These are phyloP conservation scores for Fusarium sambucinum DNA, from an alignment of 2,329 filamentous ascomycete species.

Conservation along the genomic window DNA sequence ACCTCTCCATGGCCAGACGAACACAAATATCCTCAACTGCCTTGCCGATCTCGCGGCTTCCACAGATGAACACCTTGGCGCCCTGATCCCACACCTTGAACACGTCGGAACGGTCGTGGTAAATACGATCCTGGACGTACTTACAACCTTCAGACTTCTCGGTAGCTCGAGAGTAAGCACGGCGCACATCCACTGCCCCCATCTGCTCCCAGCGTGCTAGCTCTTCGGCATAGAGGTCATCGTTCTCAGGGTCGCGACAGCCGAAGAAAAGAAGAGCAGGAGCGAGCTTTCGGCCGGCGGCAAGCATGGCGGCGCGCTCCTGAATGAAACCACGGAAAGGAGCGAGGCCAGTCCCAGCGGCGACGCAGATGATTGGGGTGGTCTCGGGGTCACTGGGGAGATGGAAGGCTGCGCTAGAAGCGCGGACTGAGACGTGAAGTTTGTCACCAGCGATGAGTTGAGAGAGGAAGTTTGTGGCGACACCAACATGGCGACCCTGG, in stretches of 20 bases:
- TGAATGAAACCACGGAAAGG: constrained; percentile 74
- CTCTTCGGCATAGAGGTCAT: constrained; percentile 71
- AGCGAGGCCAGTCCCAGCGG: constrained; percentile 68
- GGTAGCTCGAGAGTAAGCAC: constrained; percentile 63
- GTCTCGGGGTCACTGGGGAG: constrained; percentile 60
- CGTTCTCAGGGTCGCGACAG: constrained; percentile 66
- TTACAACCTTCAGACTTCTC: constrained; percentile 61
- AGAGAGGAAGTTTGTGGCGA: constrained; percentile 71
- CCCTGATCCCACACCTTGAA: constrained; percentile 56
- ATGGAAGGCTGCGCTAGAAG: constrained; percentile 61
- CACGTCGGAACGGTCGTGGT: constrained; percentile 53
- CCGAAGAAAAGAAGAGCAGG: constrained; percentile 75
- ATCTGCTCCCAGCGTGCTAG: constrained; percentile 68
- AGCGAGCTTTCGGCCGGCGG: constrained; percentile 65
- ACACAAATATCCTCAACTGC: constrained; percentile 59
- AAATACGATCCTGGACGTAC: constrained; percentile 62
- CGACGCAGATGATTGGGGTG: constrained; percentile 65
- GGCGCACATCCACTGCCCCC: constrained; percentile 65
- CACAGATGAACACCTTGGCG: constrained; percentile 74
- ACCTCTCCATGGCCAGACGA: constrained; percentile 52
- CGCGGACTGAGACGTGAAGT: constrained; percentile 63
- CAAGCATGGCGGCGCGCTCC: constrained; percentile 67
- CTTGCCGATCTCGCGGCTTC: constrained; percentile 64
- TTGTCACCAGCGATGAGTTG: constrained; percentile 59
- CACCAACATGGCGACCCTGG: constrained; percentile 66